Percentiles rank a stretch among this genome's conserved stretches.
Conservation (phyloP, 108 stramenopile genomes). For the Aureococcus anophagefferens region DNA sequence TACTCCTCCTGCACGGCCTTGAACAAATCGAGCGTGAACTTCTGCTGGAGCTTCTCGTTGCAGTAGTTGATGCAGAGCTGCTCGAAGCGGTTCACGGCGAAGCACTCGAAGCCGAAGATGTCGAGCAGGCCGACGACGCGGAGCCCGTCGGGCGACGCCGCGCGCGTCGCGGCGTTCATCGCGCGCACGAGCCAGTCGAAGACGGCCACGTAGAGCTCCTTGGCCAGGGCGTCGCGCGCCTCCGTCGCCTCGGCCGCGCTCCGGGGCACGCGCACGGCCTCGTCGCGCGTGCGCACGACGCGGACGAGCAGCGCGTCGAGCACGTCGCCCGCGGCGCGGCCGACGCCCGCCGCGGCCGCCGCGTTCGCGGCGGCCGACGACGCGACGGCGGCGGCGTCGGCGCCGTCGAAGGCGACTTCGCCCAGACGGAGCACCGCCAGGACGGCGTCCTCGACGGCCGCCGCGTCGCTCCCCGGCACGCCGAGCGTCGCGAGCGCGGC, state of each 20-base stretch:
- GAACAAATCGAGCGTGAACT: slow-evolving; percentile 40
- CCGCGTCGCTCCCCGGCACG: no score
- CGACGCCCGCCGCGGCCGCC: no score
- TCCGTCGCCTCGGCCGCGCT: slow-evolving; percentile 62
- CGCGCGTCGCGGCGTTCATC: slow-evolving; percentile 77
- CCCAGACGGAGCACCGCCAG: no score
- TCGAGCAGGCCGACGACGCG: slow-evolving; percentile 83
- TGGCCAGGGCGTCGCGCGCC: slow-evolving; percentile 86
- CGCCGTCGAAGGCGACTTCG: no score
- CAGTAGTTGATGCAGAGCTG: slow-evolving; percentile 76
- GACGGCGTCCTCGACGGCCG: no score
- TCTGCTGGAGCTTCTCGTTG: slow-evolving; percentile 72
- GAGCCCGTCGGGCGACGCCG: slow-evolving; percentile 35
- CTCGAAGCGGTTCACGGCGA: slow-evolving; percentile 69
- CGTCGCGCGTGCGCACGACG: slow-evolving; percentile 33
- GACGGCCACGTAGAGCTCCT: slow-evolving; percentile 81
- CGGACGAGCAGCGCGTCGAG: background rate
- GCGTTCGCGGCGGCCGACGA: no score
- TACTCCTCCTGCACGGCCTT: slow-evolving; percentile 56
- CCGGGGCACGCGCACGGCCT: slow-evolving; percentile 64
- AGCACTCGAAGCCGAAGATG: slow-evolving; percentile 95
- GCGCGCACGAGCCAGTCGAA: slow-evolving; percentile 83
- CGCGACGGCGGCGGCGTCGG: no score
- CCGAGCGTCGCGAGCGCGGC: no score
- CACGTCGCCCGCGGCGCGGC: background rate